phyloP scores from a whole-genome alignment of 1,284 basidiomycete genomes.

The Kalmanozyma brasiliensis region DNA sequence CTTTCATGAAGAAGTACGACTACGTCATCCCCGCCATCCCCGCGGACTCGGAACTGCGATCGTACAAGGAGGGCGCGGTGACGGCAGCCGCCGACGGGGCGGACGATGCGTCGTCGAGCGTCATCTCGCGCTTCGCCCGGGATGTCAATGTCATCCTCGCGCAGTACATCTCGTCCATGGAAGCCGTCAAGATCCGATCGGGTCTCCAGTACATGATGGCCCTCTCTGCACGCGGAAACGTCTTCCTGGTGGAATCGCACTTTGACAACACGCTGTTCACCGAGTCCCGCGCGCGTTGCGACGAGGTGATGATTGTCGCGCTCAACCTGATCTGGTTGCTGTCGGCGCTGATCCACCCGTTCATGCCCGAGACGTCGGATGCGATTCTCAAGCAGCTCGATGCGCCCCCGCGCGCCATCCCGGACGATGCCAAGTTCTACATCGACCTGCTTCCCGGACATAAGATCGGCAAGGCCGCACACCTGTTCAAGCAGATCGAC shows the following conservation, averaged over 20 bases:
- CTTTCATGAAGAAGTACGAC: conserved; percentile 90
- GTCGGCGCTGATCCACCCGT: conserved; percentile 86
- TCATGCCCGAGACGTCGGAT: conserved; percentile 91
- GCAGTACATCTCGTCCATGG: conserved; percentile 88
- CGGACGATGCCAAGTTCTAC: conserved; percentile 68
- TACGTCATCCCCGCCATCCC: conserved; percentile 73
- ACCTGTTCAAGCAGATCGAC: conserved; percentile 94
- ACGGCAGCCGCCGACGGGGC: conserved; percentile 30
- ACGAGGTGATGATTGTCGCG: conserved; percentile 85
- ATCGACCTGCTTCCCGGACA: conserved; percentile 90
- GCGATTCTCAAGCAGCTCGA: conserved; percentile 88
- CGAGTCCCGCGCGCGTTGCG: conserved; percentile 84
- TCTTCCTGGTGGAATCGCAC: conserved; percentile 89
- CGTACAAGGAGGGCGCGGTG: conserved; percentile 43
- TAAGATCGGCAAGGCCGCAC: conserved; percentile 83
- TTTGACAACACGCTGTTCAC: conserved; percentile 90
- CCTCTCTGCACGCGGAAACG: conserved; percentile 90
- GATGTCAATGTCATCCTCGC: conserved; percentile 83
- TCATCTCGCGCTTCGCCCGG: conserved; percentile 74
- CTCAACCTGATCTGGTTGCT: conserved; percentile 93
- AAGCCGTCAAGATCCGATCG: conserved; percentile 86
- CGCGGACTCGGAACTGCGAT: conserved; percentile 48
- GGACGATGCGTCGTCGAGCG: conserved; percentile 31
- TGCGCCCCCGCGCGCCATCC: conserved; percentile 82
- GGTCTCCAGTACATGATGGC: conserved; percentile 90